phyloP scores from a whole-genome alignment of 768 basidiomycete genomes.

The Rhodotorula toruloides region DNA sequence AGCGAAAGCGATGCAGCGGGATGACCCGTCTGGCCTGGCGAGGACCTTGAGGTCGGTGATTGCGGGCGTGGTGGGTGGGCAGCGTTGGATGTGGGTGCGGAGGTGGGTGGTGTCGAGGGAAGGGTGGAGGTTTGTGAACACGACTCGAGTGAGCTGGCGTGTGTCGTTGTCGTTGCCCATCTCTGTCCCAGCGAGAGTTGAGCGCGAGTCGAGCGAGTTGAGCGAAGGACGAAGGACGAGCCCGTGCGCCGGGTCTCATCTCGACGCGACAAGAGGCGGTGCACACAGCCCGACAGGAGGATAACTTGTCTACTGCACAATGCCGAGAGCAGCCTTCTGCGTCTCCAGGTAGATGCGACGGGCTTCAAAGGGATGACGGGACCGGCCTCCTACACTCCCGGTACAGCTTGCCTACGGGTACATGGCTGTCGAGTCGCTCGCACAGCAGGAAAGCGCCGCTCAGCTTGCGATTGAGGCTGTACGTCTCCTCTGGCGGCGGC shows the following conservation, averaged over 20 bases:
- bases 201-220: no score
- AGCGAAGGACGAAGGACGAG: no score
- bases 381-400: no score
- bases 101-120: conserved; percentile 17
- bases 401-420: conserved; percentile 71
- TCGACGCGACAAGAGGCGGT: no score
- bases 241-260: no score
- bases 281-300: no score
- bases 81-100: conserved; percentile 13
- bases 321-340: no score
- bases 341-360: no score
- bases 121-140: conserved; percentile 25
- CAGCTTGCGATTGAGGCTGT: conserved; percentile 72
- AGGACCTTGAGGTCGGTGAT: conserved; percentile 83
- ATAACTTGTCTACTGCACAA: no score
- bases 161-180: no score
- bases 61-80: conserved; percentile 2
- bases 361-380: no score
- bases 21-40: conserved; percentile 65
- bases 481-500: conserved; percentile 89
- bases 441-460: conserved; percentile 52
- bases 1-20: conserved; percentile 83
- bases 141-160: conserved; percentile 22
- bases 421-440: conserved; percentile 61
- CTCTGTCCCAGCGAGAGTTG: no score